Percentiles rank a stretch among this genome's conserved stretches.
Conservation (phyloP, 1,284 basidiomycete genomes). For the Gomphus sp. region DNA sequence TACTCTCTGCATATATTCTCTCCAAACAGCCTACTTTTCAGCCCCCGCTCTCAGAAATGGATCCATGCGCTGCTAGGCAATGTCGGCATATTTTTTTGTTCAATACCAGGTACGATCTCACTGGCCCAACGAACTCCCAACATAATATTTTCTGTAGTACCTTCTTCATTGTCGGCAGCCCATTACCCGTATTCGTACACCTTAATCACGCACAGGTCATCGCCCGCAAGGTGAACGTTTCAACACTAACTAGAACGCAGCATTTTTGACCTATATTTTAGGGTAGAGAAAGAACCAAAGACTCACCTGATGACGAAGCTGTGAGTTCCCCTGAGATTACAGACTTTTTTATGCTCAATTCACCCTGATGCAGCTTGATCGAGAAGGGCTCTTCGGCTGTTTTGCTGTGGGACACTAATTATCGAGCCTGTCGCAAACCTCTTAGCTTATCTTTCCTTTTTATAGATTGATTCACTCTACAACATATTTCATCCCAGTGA, state of each 20-base stretch:
- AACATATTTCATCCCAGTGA: slow-evolving; percentile 43
- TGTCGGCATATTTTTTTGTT: slow-evolving; percentile 29
- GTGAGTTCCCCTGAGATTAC: slow-evolving; percentile 16
- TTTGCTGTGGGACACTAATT: slow-evolving; percentile 23
- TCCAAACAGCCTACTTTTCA: slow-evolving; percentile 41
- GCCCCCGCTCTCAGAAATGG: slow-evolving; percentile 25
- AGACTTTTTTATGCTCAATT: not conserved
- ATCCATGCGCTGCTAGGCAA: slow-evolving; percentile 17
- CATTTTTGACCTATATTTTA: slow-evolving; percentile 9
- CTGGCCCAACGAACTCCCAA: not conserved
- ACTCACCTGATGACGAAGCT: slow-evolving; percentile 34
- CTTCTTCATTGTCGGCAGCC: slow-evolving; percentile 40
- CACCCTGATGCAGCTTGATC: slow-evolving; percentile 23
- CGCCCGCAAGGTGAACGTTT: slow-evolving; percentile 27
- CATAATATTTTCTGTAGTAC: slow-evolving; percentile 20
- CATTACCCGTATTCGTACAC: slow-evolving; percentile 41
- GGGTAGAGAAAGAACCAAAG: slow-evolving; percentile 34
- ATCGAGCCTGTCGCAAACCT: not conserved
- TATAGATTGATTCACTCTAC: slow-evolving; percentile 29
- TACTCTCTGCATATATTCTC: slow-evolving; percentile 40
- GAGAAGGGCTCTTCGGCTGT: slow-evolving; percentile 39
- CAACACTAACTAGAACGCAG: not conserved
- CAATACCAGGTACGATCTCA: slow-evolving; percentile 18
- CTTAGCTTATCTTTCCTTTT: not conserved
- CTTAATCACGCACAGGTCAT: slow-evolving; percentile 41